Evolutionary conservation across 345 rosid genomes (phyloP), one percentile per base, ranked within the genome.

Genomic region (Brassica cretica): DNA sequence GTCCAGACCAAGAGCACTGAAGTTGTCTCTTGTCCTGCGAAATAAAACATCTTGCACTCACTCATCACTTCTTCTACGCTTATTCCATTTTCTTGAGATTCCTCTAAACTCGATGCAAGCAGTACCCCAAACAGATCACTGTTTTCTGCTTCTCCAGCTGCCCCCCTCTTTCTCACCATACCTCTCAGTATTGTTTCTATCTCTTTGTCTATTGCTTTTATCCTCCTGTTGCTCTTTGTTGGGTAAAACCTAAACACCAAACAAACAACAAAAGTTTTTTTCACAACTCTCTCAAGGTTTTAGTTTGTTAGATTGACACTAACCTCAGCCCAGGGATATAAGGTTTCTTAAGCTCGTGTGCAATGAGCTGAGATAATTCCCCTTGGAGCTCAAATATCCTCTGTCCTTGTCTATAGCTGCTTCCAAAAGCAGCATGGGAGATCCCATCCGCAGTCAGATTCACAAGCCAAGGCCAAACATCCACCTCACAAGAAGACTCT

Each of bases 241-340:
- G 91, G 91, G 24, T 82, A 46, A 69, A 84, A 85, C 80, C 92
- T 86, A 21, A 21, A 70, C 56, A 71, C 49, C 51, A 70, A 44
- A 63, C 67, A 63, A 46, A 21, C n/a, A n/a, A n/a, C n/a, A n/a
- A n/a, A n/a, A n/a, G n/a, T n/a, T 24, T 33, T 9, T 73, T 18
- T 49, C 63, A 59, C 3, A 61, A 15, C 7, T 32, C 6, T 4
- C 30, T 62, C 41, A 6, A 53, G n/a, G 53, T 15, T 64, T 29
- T 78, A 66, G 61, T 53, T 15, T 6, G 16, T 16, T 6, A n/a
- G n/a, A n/a, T n/a, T n/a, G n/a, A n/a, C 6, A 53, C 24, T 8
- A 53, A 19, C 19, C 19, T 19, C 19, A 19, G 1, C 1, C 19
- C 19, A 19, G 19, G 19, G 19, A 19, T 19, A 1, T 19, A 19